Base-by-base conservation (phyloP, 208 protist genomes). In the Trypanosoma scelopori region DNA sequence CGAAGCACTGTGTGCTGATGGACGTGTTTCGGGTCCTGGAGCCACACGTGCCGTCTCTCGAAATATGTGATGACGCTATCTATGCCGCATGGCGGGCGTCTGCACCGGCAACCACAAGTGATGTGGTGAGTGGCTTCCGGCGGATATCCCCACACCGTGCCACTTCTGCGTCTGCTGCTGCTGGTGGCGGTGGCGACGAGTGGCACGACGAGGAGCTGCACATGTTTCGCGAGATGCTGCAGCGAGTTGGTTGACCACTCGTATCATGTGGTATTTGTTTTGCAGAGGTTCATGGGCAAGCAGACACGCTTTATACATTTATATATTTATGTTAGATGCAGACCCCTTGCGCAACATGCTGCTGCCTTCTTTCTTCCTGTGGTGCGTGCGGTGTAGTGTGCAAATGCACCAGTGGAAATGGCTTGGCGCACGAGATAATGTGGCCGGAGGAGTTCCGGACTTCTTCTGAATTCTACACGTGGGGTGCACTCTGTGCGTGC, bases 1-100 rank as follows among this genome's bases (percentile, higher is more conserved):
- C 95, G 20, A 97, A 97, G 71, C 71, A 69, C 16, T 45, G 59
- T 3, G 86, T 97, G 39, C 58, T 96, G 61, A 55, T 53, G 42
- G 91, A 97, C 63, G 80, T 82, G 4, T 73, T 94, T 52, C 61
- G 68, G 1, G 50, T 96, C 18, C 53, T 93, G 11, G 73, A 82
- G 45, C 63, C 88, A 20, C 65, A 83, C 63, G 62, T 84, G 1
- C 69, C 74, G 42, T 68, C 64, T 12, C 6, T 71, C 13, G 57
- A 68, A 46, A 23, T 55, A 0, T 70, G 65, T 47, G 23, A 39
- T 39, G 59, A 68, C 35, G 47, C 48, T 5, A 35, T 50, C 15
- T 77, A 81, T 20, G 64, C 62, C 9, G 46, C 56, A 46, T 41
- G 66, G 28, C 62, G 74, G 41, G 63, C 65, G 16, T 61, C n/a